Evolutionary conservation across 75 land plant species (phyloP).

Genomic region (Cunninghamia lanceolata): DNA sequence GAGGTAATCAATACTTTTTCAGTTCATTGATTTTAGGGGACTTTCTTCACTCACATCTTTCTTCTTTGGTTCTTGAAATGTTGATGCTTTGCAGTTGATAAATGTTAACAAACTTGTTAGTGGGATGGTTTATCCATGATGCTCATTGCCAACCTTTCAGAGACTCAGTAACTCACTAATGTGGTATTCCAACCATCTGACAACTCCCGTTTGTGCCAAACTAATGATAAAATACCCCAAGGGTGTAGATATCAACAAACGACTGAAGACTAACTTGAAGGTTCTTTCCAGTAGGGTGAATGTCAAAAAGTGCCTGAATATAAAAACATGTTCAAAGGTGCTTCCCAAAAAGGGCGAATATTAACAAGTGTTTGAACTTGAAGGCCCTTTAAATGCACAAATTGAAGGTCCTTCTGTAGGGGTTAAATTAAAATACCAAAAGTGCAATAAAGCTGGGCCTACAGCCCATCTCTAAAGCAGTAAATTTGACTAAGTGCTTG

Average conservation of each 20-base stretch:
- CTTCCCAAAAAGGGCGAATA: not conserved
- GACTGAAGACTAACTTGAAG: not conserved
- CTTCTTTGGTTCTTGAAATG: not conserved
- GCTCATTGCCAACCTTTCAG: not conserved
- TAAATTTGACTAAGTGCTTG: not conserved
- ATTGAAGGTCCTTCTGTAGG: not conserved
- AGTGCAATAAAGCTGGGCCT: not conserved
- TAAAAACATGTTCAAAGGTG: not conserved
- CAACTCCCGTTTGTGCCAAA: not conserved
- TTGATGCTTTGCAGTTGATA: not conserved
- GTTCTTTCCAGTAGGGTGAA: not conserved
- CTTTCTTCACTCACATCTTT: not conserved
- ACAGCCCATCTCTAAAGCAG: not conserved
- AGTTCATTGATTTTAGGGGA: not conserved
- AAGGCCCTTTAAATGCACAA: not conserved
- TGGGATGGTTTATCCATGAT: not conserved
- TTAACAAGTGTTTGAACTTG: not conserved
- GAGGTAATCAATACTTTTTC: conserved; percentile 55
- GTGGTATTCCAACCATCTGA: not conserved
- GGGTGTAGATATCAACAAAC: not conserved
- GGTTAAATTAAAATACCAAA: not conserved
- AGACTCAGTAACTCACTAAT: not conserved
- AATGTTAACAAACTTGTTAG: not conserved
- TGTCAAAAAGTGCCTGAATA: not conserved
- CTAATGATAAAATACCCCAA: not conserved